These are phyloP conservation scores for Pisolithus microcarpus DNA, from an alignment of 768 basidiomycete species.

Conservation along the genomic window DNA sequence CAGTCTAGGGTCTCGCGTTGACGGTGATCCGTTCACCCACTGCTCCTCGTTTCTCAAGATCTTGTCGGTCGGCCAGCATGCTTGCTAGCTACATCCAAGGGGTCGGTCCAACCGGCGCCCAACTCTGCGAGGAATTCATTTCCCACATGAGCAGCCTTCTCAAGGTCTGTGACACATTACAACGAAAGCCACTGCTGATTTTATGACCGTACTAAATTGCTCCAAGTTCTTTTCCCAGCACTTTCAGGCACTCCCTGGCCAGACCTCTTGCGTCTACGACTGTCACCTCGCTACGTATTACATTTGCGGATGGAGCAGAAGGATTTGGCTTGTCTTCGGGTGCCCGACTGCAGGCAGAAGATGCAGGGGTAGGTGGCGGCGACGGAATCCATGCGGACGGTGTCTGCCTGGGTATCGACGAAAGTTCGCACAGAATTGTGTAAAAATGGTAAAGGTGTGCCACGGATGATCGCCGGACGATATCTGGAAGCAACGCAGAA, in stretches of 20 bases:
- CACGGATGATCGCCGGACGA: slow-evolving; percentile 63
- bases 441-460: slow-evolving; percentile 92
- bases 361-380: not conserved
- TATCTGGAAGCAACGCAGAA: slow-evolving; percentile 55
- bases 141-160: too few relatives aligned
- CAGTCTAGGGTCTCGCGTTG: too few relatives aligned
- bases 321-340: slow-evolving; percentile 14
- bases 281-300: slow-evolving; percentile 16
- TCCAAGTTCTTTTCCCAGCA: slow-evolving; percentile 73
- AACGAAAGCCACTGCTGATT: not conserved
- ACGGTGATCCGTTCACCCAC: too few relatives aligned
- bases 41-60: too few relatives aligned
- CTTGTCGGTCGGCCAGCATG: too few relatives aligned
- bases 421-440: slow-evolving; percentile 69
- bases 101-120: too few relatives aligned
- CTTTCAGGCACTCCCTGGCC: slow-evolving; percentile 59
- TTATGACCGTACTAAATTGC: slow-evolving; percentile 14
- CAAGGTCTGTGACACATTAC: not conserved
- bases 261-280: slow-evolving; percentile 62
- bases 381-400: slow-evolving; percentile 59
- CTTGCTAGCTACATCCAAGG: too few relatives aligned
- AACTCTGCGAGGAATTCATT: too few relatives aligned
- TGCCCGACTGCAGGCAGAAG: not conserved
- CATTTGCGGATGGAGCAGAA: slow-evolving; percentile 14
- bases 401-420: slow-evolving; percentile 58